These are phyloP conservation scores for Boletus vinaceobasis DNA, from an alignment of 768 basidiomycete species.

Conservation along the genomic window DNA sequence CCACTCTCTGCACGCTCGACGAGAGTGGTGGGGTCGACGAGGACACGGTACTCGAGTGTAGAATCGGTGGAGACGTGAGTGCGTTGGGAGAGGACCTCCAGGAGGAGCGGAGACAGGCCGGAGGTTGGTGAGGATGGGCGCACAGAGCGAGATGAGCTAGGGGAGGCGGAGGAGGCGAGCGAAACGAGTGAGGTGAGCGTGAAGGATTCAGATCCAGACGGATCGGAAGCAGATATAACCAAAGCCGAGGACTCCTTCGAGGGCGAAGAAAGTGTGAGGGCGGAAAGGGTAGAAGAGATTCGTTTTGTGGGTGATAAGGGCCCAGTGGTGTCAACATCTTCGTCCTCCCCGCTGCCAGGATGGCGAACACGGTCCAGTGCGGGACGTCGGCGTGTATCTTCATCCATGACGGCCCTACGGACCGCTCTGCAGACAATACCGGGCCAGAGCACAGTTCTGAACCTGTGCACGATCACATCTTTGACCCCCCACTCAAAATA, in stretches of 20 bases:
- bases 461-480: conserved; percentile 78
- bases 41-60: conserved; percentile 75
- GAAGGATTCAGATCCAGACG: conserved; percentile 2
- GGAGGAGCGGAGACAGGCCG: conserved; percentile 42
- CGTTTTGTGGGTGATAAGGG: conserved; percentile 17
- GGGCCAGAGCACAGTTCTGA: conserved; percentile 80
- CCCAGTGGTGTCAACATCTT: neutral
- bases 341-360: neutral
- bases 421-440: conserved; percentile 68
- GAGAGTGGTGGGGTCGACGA: conserved; percentile 65
- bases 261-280: conserved; percentile 17
- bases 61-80: conserved; percentile 68
- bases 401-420: conserved; percentile 56
- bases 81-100: conserved; percentile 64
- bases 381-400: conserved; percentile 32
- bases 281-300: conserved; percentile 9
- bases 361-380: neutral
- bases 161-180: conserved; percentile 5
- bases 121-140: conserved; percentile 17
- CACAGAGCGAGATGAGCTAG: neutral
- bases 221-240: neutral
- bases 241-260: conserved; percentile 7
- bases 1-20: conserved; percentile 64
- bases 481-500: conserved; percentile 92
- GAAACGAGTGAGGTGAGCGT: conserved; percentile 14